These are phyloP conservation scores for Saccharomycopsis capsularis DNA, from an alignment of 805 yeast genomes.

Conservation along the genomic window DNA sequence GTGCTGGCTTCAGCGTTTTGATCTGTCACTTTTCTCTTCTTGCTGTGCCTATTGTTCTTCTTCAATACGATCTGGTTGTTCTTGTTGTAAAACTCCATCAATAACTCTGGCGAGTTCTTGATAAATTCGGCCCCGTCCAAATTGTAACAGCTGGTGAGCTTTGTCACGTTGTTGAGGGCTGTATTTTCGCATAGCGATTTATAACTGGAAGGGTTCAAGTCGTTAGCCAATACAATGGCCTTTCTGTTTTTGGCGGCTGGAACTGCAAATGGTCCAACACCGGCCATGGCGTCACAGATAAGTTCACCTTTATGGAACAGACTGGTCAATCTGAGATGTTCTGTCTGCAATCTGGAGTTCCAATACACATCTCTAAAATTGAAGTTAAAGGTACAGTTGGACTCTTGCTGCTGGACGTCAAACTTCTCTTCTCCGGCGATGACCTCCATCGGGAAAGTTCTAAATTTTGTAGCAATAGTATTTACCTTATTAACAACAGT, in stretches of 20 bases:
- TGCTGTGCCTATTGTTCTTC: conserved; percentile 16
- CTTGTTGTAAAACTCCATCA: conserved; percentile 42
- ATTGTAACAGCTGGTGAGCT: conserved; percentile 57
- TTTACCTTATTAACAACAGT: conserved; percentile 93
- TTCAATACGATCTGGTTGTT: conserved; percentile 28
- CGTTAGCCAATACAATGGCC: conserved; percentile 82
- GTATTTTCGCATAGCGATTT: conserved; percentile 64
- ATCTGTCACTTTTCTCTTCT: conserved; percentile 10
- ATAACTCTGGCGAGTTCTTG: conserved; percentile 44
- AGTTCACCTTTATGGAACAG: conserved; percentile 59
- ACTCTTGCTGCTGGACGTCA: conserved; percentile 78
- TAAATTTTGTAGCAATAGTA: conserved; percentile 75
- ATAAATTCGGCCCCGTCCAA: conserved; percentile 83
- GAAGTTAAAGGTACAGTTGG: conserved; percentile 77
- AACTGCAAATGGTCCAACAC: conserved; percentile 96
- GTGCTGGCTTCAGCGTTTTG: conserved; percentile 24
- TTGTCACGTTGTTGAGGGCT: conserved; percentile 49
- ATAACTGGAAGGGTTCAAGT: conserved; percentile 82
- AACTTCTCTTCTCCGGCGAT: conserved; percentile 87
- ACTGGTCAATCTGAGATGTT: conserved; percentile 74
- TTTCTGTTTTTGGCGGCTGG: conserved; percentile 82
- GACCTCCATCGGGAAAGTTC: conserved; percentile 92
- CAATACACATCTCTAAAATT: conserved; percentile 94
- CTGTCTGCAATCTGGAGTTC: conserved; percentile 93
- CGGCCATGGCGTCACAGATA: conserved; percentile 94